Conservation (phyloP, 1,284 basidiomycete species). For the Veloboletus limbatus region DNA sequence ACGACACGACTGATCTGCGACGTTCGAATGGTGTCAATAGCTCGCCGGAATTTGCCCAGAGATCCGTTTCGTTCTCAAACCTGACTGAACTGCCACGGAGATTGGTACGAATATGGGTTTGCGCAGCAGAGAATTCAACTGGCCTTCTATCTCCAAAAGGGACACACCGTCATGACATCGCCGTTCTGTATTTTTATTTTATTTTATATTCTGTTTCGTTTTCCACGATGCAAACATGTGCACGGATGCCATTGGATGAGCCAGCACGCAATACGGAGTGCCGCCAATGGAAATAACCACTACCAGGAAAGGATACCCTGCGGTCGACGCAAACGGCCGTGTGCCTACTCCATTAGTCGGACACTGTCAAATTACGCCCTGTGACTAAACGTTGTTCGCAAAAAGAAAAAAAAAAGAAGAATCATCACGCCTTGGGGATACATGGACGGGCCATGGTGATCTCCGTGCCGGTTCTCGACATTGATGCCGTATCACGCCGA, state of each 20-base stretch:
- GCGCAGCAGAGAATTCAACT: conserved; percentile 17
- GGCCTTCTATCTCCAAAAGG: conserved; percentile 26
- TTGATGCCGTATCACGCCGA: conserved; percentile 19
- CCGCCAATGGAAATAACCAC: conserved; percentile 6
- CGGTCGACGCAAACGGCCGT: conserved; percentile 7
- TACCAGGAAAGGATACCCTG: conserved; percentile 5
- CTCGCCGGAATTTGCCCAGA: conserved; percentile 22
- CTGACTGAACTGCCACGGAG: conserved; percentile 26
- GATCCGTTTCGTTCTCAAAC: conserved; percentile 18
- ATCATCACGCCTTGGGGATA: background rate
- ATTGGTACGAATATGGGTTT: conserved; percentile 27
- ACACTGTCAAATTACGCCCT: too few relatives aligned
- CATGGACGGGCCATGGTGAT: background rate
- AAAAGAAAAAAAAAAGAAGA: conserved; percentile 21
- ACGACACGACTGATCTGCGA: conserved; percentile 17
- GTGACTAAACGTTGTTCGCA: too few relatives aligned
- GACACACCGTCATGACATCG: conserved; percentile 13
- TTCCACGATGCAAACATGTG: conserved; percentile 26
- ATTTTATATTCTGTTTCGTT: background rate
- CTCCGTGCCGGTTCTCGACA: conserved; percentile 17
- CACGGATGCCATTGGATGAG: conserved; percentile 5
- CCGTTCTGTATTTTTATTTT: conserved; percentile 1
- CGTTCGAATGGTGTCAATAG: conserved; percentile 9
- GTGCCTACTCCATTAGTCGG: conserved; percentile 13
- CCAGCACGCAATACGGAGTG: conserved; percentile 1